phyloP scores from a whole-genome alignment of 2,329 filamentous ascomycete species.

The Diplodia corticola region DNA sequence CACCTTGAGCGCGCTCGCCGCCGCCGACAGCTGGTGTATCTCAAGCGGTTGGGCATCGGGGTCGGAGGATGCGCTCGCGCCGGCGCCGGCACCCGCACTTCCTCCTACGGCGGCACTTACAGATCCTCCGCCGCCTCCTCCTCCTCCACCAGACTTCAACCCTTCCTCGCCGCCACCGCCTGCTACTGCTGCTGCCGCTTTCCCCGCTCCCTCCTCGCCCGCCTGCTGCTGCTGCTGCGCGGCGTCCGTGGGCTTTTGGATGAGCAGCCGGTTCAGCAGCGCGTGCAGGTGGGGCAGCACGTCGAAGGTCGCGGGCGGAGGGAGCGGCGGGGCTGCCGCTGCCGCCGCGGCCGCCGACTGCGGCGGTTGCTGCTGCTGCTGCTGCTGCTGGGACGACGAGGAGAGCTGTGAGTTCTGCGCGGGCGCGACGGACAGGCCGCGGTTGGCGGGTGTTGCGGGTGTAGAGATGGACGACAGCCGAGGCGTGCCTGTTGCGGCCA shows the following conservation, averaged over 20 bases:
- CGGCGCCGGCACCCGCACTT: slow-evolving; percentile 2
- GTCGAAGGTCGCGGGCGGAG: slow-evolving; percentile 82
- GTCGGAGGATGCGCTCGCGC: slow-evolving; percentile 30
- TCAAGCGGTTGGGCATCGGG: slow-evolving; percentile 47
- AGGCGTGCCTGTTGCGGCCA: slow-evolving; percentile 20
- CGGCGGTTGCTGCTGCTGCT: slow-evolving; percentile 24
- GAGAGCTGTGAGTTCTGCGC: background rate
- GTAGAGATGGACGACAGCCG: slow-evolving; percentile 8
- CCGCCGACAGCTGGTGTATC: slow-evolving; percentile 75
- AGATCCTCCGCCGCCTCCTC: slow-evolving; percentile 22
- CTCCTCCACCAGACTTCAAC: slow-evolving; percentile 46
- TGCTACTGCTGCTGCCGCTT: slow-evolving; percentile 40
- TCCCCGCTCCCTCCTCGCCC: slow-evolving; percentile 23
- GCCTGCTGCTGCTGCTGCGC: slow-evolving; percentile 39
- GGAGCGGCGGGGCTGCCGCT: slow-evolving; percentile 56
- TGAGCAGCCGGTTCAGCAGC: slow-evolving; percentile 69
- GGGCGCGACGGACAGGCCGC: slow-evolving; percentile 5
- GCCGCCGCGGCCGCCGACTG: slow-evolving; percentile 17
- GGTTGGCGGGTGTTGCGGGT: slow-evolving; percentile 13
- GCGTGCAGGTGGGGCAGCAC: slow-evolving; percentile 78
- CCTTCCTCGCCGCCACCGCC: slow-evolving; percentile 30
- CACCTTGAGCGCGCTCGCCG: slow-evolving; percentile 76
- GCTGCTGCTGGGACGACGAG: background rate
- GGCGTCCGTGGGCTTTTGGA: slow-evolving; percentile 29
- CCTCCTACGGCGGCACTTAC: slow-evolving; percentile 1